Conservation (phyloP, 768 basidiomycete genomes). For the Termitomyces sp. region DNA sequence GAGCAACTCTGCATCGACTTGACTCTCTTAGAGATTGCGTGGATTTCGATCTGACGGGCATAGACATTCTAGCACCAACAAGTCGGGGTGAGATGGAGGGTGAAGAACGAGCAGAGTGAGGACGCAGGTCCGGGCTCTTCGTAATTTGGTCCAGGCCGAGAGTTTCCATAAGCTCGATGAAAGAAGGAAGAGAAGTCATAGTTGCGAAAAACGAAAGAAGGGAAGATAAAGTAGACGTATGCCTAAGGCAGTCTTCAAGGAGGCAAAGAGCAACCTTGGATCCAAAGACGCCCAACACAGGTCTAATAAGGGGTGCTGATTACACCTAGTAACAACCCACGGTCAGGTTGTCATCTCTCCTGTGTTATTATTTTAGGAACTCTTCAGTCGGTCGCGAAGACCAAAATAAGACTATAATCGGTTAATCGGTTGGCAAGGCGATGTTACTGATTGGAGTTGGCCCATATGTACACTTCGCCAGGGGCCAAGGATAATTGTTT, state of each 20-base stretch:
- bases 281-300: constrained; percentile 16
- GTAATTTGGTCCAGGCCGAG: constrained; percentile 57
- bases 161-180: constrained; percentile 83
- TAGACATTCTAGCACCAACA: constrained; percentile 25
- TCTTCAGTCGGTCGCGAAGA: constrained; percentile 29
- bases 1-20: constrained; percentile 31
- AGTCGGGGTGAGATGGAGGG: constrained; percentile 35
- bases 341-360: constrained; percentile 47
- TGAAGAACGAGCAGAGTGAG: constrained; percentile 38
- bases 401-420: constrained; percentile 29
- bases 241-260: constrained; percentile 14
- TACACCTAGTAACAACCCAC: constrained; percentile 52
- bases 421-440: constrained; percentile 59
- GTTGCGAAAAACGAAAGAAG: constrained; percentile 21
- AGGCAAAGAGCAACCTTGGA: constrained; percentile 30
- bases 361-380: constrained; percentile 34
- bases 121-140: constrained; percentile 28
- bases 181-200: constrained; percentile 79
- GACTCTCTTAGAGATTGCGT: constrained; percentile 39
- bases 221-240: constrained; percentile 26
- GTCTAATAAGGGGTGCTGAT: constrained; percentile 32
- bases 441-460: constrained; percentile 29
- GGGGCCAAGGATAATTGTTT: background rate
- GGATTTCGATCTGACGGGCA: constrained; percentile 37
- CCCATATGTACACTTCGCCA: constrained; percentile 6